These are phyloP conservation scores for Wallacemonas sp. DNA, from an alignment of 208 protist species.

Conservation along the genomic window DNA sequence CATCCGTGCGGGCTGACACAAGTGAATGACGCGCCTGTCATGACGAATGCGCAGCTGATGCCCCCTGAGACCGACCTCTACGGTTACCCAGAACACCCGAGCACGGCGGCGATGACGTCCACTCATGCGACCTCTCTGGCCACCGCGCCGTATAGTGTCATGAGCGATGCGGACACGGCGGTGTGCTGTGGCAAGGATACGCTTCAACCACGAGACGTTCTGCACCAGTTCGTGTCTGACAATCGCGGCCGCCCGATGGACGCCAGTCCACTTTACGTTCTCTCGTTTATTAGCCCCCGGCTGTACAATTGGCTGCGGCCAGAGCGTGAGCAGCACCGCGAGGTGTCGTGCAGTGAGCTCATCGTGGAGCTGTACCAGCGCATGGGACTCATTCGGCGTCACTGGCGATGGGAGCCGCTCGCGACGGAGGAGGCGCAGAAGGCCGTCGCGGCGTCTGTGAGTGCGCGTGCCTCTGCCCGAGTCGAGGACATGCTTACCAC, in stretches of 20 bases:
- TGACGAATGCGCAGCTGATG: slow-evolving; percentile 20
- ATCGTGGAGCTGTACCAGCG: slow-evolving; percentile 74
- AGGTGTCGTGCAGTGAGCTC: slow-evolving; percentile 47
- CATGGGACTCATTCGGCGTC: slow-evolving; percentile 49
- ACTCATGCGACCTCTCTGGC: too few species aligned
- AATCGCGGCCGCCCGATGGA: slow-evolving; percentile 20
- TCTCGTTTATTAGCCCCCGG: slow-evolving; percentile 33
- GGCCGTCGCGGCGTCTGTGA: neutral
- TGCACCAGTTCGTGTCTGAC: slow-evolving; percentile 1
- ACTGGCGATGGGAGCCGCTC: slow-evolving; percentile 44
- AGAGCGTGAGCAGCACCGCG: neutral
- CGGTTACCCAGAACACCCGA: neutral
- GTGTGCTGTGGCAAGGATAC: slow-evolving; percentile 16
- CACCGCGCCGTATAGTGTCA: neutral
- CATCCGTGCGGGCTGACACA: neutral
- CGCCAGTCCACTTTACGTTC: slow-evolving; percentile 20
- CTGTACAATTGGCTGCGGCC: slow-evolving; percentile 32
- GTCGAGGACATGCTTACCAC: too few species aligned
- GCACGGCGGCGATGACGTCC: too few species aligned
- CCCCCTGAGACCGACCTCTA: slow-evolving; percentile 18
- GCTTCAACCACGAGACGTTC: neutral
- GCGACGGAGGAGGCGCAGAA: neutral
- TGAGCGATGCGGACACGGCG: neutral
- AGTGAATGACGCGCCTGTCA: neutral
- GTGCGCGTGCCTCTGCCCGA: neutral